Conservation (phyloP, 441 rosid genomes). For the Jatropha podagrica region DNA sequence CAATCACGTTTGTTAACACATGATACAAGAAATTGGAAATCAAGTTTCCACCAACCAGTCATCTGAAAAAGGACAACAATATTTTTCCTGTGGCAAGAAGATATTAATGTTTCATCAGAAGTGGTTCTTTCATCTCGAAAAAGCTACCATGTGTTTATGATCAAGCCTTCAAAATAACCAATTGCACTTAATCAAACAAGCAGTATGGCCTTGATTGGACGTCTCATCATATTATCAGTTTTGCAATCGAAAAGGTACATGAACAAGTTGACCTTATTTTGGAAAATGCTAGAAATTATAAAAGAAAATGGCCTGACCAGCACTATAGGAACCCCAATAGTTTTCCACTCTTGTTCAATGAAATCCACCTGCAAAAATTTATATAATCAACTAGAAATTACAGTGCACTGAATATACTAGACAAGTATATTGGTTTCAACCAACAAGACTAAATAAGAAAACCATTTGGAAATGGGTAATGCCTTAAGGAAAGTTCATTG, state of each 20-base stretch:
- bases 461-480: background rate
- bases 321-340: conserved; percentile 52
- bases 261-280: background rate
- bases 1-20: background rate
- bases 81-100: background rate
- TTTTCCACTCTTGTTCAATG: conserved; percentile 55
- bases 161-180: background rate
- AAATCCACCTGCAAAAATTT: conserved; percentile 56
- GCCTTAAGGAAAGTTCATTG: background rate
- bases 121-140: background rate
- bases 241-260: background rate
- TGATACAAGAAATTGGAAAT: background rate
- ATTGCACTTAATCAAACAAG: background rate
- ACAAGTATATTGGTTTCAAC: background rate
- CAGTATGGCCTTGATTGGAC: background rate
- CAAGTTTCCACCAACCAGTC: background rate
- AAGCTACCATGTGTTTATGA: background rate
- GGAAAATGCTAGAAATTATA: conserved; percentile 12
- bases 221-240: background rate
- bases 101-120: background rate
- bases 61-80: background rate
- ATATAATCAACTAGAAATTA: conserved; percentile 18
- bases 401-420: background rate
- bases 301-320: conserved; percentile 42
- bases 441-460: background rate